phyloP scores from a whole-genome alignment of 2,329 filamentous ascomycete species.

The Cytospora schulzeri region DNA sequence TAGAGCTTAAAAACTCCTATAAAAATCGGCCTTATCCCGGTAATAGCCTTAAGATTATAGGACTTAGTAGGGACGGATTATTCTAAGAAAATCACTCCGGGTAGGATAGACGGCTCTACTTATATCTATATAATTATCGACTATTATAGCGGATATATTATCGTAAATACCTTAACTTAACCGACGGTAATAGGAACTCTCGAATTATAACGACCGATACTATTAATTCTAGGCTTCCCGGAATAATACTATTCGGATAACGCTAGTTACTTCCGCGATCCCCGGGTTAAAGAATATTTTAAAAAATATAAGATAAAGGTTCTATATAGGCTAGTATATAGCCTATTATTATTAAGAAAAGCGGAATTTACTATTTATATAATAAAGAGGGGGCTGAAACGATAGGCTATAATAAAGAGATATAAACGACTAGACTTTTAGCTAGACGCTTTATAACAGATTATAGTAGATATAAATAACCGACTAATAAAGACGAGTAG shows the following conservation, averaged over 20 bases:
- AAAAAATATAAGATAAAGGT: not conserved
- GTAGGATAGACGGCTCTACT: not conserved
- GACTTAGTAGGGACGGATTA: not conserved
- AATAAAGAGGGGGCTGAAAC: not conserved
- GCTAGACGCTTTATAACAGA: not conserved
- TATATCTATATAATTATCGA: not conserved
- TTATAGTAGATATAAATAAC: not conserved
- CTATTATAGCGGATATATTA: not conserved
- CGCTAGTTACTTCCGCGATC: not conserved
- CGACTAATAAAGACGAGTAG: not conserved
- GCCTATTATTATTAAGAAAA: not conserved
- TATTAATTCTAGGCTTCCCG: not conserved
- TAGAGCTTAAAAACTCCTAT: not conserved
- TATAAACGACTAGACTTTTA: not conserved
- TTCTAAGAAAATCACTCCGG: not conserved
- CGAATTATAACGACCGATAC: not conserved
- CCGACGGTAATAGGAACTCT: not conserved
- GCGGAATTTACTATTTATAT: not conserved
- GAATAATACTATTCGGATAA: not conserved
- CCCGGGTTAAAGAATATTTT: not conserved
- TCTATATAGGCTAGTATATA: not conserved
- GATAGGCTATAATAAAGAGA: not conserved
- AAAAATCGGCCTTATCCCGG: not conserved
- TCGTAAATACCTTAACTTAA: not conserved
- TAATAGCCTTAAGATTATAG: not conserved